A percentile compares a stretch with the other conserved stretches of the same genome.
phyloP scores from a whole-genome alignment of 2,329 filamentous ascomycete species.

The Zymoseptoria tritici region DNA sequence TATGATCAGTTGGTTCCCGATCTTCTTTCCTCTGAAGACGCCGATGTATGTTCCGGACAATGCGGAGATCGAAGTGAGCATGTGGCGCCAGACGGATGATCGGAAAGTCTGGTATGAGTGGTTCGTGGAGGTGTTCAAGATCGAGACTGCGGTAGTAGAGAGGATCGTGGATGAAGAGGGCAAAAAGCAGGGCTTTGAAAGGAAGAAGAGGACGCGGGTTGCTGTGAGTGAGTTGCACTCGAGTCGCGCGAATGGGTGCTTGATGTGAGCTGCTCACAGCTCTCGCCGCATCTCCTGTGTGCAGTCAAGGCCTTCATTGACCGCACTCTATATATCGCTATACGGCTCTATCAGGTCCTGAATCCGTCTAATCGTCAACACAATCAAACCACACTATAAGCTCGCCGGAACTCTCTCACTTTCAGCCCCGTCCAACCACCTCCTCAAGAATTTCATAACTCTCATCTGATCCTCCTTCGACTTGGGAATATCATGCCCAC shows the following conservation, averaged over 20 bases:
- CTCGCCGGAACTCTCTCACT: not conserved
- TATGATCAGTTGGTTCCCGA: constrained; percentile 99
- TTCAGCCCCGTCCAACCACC: not conserved
- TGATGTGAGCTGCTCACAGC: constrained; percentile 51
- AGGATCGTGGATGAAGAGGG: constrained; percentile 36
- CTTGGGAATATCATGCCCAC: constrained; percentile 19
- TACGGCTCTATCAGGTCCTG: not conserved
- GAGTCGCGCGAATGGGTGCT: constrained; percentile 60
- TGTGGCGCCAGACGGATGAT: constrained; percentile 95
- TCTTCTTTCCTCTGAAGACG: constrained; percentile 92
- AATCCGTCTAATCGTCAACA: not conserved
- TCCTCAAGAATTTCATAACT: constrained; percentile 12
- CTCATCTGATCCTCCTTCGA: constrained; percentile 9
- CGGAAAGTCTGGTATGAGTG: constrained; percentile 98
- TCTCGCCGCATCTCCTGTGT: not conserved
- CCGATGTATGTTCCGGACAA: constrained; percentile 80
- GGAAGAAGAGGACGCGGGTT: constrained; percentile 56
- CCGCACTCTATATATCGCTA: not conserved
- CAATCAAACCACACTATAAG: not conserved
- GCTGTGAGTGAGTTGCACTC: constrained; percentile 60
- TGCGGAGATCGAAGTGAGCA: constrained; percentile 79
- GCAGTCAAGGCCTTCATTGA: not conserved
- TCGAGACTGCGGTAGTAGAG: not conserved
- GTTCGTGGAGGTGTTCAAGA: constrained; percentile 72
- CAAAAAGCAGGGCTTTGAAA: constrained; percentile 40